Conservation (phyloP, 805 yeast genomes). For the Hanseniaspora guilliermondii region DNA sequence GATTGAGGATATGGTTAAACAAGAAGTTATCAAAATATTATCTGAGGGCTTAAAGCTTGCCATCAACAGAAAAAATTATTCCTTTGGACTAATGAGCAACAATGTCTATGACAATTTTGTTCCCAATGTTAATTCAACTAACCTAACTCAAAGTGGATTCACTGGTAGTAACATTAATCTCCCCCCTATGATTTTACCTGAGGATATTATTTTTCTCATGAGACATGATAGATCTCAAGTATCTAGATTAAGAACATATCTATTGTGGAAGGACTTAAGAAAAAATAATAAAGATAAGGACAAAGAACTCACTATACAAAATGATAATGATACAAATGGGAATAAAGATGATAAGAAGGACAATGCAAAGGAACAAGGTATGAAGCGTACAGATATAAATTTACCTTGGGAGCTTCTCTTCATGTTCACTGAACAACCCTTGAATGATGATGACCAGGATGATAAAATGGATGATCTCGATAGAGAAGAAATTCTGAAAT, state of each 20-base stretch:
- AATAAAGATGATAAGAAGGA: slow-evolving; percentile 29
- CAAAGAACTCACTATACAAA: slow-evolving; percentile 32
- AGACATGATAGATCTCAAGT: slow-evolving; percentile 92
- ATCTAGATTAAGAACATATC: slow-evolving; percentile 73
- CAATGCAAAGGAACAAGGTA: slow-evolving; percentile 30
- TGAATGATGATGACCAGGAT: slow-evolving; percentile 50
- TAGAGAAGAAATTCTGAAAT: slow-evolving; percentile 74
- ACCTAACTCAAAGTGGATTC: background rate
- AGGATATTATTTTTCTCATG: slow-evolving; percentile 83
- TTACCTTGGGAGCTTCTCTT: slow-evolving; percentile 92
- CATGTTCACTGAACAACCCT: slow-evolving; percentile 83
- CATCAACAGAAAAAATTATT: slow-evolving; percentile 1
- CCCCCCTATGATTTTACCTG: slow-evolving; percentile 82
- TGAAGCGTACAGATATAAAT: slow-evolving; percentile 64
- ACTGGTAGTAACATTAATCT: slow-evolving; percentile 38
- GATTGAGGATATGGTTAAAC: slow-evolving; percentile 88
- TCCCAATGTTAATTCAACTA: background rate
- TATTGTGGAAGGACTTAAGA: slow-evolving; percentile 94
- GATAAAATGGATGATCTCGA: slow-evolving; percentile 60
- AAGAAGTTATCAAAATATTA: slow-evolving; percentile 81
- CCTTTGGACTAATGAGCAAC: background rate
- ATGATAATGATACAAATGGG: slow-evolving; percentile 20
- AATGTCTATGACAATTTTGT: background rate
- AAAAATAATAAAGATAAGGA: slow-evolving; percentile 63
- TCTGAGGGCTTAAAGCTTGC: slow-evolving; percentile 10